Evolutionary conservation across 1,284 basidiomycete species (phyloP), one percentile per base, ranked within the genome.

Genomic region (Earliella scabrosa): DNA sequence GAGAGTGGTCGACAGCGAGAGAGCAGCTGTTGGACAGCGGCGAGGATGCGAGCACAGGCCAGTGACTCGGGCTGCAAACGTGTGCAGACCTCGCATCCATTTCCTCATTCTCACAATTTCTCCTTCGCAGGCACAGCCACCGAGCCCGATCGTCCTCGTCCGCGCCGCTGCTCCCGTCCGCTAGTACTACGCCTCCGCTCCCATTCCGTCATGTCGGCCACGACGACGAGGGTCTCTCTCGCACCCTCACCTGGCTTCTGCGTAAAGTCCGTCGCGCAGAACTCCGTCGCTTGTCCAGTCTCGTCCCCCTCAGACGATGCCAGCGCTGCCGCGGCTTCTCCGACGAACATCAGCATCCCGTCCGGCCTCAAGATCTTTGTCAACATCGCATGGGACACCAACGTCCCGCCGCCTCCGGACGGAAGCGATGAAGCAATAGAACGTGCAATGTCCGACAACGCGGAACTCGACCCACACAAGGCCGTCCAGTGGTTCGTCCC

Each of bases 331-430:
- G 52, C 45, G 18, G 70, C 74, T 20, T 70, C 73, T 48, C 70
- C 73, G 26, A 40, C 61, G 16, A 45, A 65, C 23, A 47, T 67
- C 23, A 34, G 62, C 44, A 71, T 88, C 21, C 75, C 80, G 16
- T 69, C 75, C 31, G 80, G 78, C 23, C 68, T 72, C 57, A 92
- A 92, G 69, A 69, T 90, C 16, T 92, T 92, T 67, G 72, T 90
- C 32, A 92, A 92, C 66, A 74, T 92, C 11, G 82, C 84, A 20
- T 91, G 83, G 80, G 86, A 88, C 57, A 27, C 71, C 11, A 79
- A 82, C 59, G 81, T 91, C 0, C 89, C 89, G 8, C 76, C 85
- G 0, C 87, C 90, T 0, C 86, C 87, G 10, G 71, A 77, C 23
- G 81, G 74, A 3, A 79, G 70, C 58, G 82, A 87, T 58, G 80